These are phyloP conservation scores for Corchorus olitorius DNA, from an alignment of 345 rosid species.

Conservation along the genomic window DNA sequence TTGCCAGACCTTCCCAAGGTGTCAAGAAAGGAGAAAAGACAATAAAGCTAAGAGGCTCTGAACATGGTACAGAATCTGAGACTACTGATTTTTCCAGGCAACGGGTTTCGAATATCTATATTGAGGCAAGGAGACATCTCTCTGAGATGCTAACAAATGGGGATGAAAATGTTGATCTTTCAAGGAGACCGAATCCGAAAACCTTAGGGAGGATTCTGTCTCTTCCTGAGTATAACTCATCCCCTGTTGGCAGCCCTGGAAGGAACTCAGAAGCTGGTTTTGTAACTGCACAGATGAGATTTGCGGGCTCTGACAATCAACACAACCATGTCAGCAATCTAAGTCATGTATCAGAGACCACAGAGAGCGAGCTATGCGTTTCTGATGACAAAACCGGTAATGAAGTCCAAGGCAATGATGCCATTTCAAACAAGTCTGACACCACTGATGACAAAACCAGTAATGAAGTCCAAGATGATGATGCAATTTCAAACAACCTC, in stretches of 20 bases:
- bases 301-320: conserved; percentile 44
- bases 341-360: conserved; percentile 24
- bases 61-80: conserved; percentile 33
- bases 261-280: conserved; percentile 50
- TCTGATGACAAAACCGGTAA: conserved; percentile 32
- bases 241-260: conserved; percentile 76
- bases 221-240: conserved; percentile 65
- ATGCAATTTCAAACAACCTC: conserved; percentile 25
- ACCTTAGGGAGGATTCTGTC: conserved; percentile 82
- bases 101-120: conserved; percentile 67
- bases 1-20: conserved; percentile 55
- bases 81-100: conserved; percentile 39
- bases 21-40: conserved; percentile 43
- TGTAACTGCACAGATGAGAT: conserved; percentile 54
- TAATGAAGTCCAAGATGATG: conserved; percentile 27
- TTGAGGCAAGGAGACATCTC: conserved; percentile 94
- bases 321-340: conserved; percentile 39
- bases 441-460: conserved; percentile 30
- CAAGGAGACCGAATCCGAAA: conserved; percentile 51
- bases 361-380: conserved; percentile 33
- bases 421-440: conserved; percentile 25
- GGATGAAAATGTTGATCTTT: conserved; percentile 42
- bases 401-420: conserved; percentile 27
- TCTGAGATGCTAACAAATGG: conserved; percentile 76
- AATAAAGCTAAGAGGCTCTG: conserved; percentile 38